Conservation (phyloP, 2,329 filamentous ascomycete genomes). For the Colletotrichum chlorophyti region DNA sequence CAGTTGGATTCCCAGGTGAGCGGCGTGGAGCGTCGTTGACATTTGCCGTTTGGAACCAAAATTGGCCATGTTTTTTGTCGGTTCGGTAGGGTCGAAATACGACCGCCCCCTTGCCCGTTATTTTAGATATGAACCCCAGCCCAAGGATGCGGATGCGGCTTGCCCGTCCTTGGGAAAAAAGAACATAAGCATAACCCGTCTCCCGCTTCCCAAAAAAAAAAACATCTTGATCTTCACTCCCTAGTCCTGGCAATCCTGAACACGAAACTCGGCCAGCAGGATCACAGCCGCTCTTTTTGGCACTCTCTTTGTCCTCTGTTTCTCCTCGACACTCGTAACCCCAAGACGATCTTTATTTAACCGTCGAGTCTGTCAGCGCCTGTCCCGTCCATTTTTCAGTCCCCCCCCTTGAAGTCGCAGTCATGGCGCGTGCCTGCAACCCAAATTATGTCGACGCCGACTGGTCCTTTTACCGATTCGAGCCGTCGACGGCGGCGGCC, state of each 20-base stretch:
- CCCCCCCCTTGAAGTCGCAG: neutral
- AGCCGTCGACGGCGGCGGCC: conserved; percentile 24
- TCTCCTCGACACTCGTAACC: too few species aligned
- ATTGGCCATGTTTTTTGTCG: neutral
- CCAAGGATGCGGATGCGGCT: neutral
- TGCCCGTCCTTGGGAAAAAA: neutral
- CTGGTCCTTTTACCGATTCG: conserved; percentile 23
- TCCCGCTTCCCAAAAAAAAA: neutral
- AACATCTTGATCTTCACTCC: neutral
- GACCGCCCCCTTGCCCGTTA: neutral
- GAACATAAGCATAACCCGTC: conserved; percentile 4
- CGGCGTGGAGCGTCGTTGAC: neutral
- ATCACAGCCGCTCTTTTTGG: neutral
- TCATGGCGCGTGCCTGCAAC: conserved; percentile 11
- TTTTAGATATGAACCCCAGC: neutral
- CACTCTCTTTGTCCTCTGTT: too few species aligned
- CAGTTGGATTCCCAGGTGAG: neutral
- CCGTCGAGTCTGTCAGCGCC: too few species aligned
- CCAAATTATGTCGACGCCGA: conserved; percentile 12
- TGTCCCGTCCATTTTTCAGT: neutral
- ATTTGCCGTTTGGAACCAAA: neutral
- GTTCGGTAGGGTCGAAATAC: neutral
- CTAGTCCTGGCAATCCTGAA: neutral
- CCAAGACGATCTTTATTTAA: too few species aligned
- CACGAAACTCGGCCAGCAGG: neutral